Conservation (phyloP, 1,284 basidiomycete species). For the Ganoderma meredithae region DNA sequence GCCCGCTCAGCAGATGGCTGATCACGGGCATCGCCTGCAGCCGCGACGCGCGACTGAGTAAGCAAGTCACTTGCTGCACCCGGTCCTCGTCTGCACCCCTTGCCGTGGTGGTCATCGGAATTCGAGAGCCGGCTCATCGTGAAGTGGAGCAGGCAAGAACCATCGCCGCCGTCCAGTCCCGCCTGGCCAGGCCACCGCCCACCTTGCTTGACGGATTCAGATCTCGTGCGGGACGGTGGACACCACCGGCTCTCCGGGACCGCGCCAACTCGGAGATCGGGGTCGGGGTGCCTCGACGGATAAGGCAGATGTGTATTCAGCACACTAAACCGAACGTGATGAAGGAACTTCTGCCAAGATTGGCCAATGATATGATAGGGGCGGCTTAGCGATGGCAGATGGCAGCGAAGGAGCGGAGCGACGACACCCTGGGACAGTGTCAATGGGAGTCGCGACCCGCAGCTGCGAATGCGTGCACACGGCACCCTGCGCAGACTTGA, state of each 20-base stretch:
- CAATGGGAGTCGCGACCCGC: neutral
- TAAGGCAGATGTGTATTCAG: neutral
- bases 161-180: neutral
- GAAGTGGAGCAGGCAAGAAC: neutral
- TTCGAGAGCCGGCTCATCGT: constrained; percentile 4
- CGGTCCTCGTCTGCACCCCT: neutral
- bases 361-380: neutral
- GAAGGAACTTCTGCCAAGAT: neutral
- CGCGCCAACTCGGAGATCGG: neutral
- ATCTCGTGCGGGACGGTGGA: neutral
- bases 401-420: neutral
- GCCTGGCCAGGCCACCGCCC: neutral
- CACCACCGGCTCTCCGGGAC: neutral
- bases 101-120: neutral
- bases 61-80: neutral
- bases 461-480: neutral
- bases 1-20: too few species aligned
- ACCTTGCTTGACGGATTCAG: constrained; percentile 5
- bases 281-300: neutral
- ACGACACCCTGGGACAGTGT: neutral
- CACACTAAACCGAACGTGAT: too few species aligned
- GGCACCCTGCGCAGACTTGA: neutral
- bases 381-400: neutral
- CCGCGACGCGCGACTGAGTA: too few species aligned
- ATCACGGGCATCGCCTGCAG: too few species aligned